Evolutionary conservation across 169 alveolate species (phyloP), one percentile per base, ranked within the genome.

Genomic region (Babesia gibsoni): DNA sequence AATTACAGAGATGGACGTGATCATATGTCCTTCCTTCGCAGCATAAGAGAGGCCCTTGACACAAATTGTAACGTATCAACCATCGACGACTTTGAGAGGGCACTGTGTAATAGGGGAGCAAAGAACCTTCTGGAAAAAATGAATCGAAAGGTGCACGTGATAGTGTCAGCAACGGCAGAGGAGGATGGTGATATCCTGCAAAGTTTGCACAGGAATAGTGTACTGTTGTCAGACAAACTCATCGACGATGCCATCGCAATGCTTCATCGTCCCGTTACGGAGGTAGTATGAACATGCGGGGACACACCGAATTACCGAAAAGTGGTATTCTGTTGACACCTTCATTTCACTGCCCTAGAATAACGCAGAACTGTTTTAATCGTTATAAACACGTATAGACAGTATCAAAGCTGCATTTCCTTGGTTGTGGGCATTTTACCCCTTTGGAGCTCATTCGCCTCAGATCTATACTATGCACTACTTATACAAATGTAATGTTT

Each of bases 1-100:
- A 49, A 42, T 10, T 88, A 88, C 59, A 37, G 93, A 35, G 49
- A 61, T 16, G 75, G 72, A 18, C 84, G 93, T 39, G 66, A 32
- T 10, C 93, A 88, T 50, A 41, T 45, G 9, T 63, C 61, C 18
- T 88, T 88, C 46, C 8, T 88, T 8, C 72, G 72, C 22, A 43
- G 72, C 20, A 48, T 61, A 23, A 27, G 53, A 1, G 59, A 61
- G 52, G 72, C 72, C 18, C 33, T 61, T n/a, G 46, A 61, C 33
- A 42, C 59, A 4, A 14, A 29, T 10, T 32, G 20, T 5, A 9
- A 48, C 18, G 16, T 43, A 20, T 27, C 12, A 4, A 61, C 58
- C 6, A 45, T 42, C n/a, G 52, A 33, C 27, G 72, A 61, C 3
- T 61, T 61, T 22, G 72, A 61, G 16, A 22, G 46, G 6, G 25